A percentile compares a stretch with the other conserved stretches of the same genome.
phyloP scores from a whole-genome alignment of 169 alveolate genomes.

The Babesia bigemina region DNA sequence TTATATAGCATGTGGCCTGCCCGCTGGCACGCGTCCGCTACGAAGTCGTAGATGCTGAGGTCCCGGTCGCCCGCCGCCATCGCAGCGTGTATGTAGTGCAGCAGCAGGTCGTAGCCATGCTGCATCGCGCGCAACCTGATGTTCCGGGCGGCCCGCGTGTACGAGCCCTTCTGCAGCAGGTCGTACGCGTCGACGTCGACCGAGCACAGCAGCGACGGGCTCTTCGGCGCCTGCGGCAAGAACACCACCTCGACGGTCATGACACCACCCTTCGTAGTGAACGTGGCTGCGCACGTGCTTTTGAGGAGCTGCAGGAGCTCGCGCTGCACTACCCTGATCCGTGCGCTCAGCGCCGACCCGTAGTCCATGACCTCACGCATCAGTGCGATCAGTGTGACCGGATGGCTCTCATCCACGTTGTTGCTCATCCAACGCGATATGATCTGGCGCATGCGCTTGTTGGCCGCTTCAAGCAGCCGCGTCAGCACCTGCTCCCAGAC shows the following conservation, averaged over 20 bases:
- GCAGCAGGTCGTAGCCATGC: constrained; percentile 13
- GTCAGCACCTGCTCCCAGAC: constrained; percentile 35
- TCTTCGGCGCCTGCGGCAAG: constrained; percentile 12
- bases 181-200: constrained; percentile 22
- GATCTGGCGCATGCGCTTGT: constrained; percentile 11
- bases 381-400: constrained; percentile 12
- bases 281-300: not conserved
- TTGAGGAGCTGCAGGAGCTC: constrained; percentile 24
- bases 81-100: not conserved
- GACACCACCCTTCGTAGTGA: not conserved
- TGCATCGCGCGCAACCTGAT: constrained; percentile 14
- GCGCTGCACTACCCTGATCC: constrained; percentile 32
- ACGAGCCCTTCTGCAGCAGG: constrained; percentile 36
- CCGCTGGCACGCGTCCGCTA: constrained; percentile 14
- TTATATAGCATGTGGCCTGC: constrained; percentile 1
- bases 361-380: constrained; percentile 27
- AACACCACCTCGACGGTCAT: constrained; percentile 23
- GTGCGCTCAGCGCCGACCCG: constrained; percentile 45
- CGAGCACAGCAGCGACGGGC: constrained; percentile 25
- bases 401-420: not conserved
- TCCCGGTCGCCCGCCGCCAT: not conserved
- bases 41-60: constrained; percentile 13
- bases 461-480: constrained; percentile 26
- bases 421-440: constrained; percentile 3
- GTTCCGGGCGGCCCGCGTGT: constrained; percentile 15